phyloP scores from a whole-genome alignment of 2,329 filamentous ascomycete genomes.

The Aspergillus terreus region DNA sequence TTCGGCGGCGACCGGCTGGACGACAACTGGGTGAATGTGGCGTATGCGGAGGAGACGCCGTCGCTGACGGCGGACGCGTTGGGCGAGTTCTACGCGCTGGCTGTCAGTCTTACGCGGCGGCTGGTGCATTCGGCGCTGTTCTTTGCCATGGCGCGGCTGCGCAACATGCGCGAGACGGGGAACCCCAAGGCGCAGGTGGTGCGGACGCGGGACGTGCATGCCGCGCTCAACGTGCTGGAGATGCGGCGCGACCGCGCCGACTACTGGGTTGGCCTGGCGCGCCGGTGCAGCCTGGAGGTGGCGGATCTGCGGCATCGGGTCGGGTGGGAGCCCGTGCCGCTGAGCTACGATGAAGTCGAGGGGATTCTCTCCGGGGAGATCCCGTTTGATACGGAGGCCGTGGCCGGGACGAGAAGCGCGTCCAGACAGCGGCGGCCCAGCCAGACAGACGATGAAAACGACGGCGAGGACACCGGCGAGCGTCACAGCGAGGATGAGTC shows the following conservation, averaged over 20 bases:
- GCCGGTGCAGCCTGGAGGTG: conserved; percentile 52
- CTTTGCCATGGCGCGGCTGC: conserved; percentile 65
- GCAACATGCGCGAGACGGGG: conserved; percentile 42
- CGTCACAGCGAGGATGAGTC: conserved; percentile 3
- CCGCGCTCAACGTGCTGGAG: conserved; percentile 53
- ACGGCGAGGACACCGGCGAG: conserved; percentile 12
- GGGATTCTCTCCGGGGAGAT: conserved; percentile 27
- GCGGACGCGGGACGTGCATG: conserved; percentile 48
- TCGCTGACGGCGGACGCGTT: conserved; percentile 71
- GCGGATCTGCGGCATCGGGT: conserved; percentile 35
- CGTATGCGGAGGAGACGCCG: conserved; percentile 54
- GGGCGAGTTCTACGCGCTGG: conserved; percentile 69
- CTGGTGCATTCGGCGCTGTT: conserved; percentile 67
- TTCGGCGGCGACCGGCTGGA: conserved; percentile 50
- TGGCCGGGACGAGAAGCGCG: conserved; percentile 7
- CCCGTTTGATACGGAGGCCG: conserved; percentile 7
- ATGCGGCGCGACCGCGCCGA: conserved; percentile 45
- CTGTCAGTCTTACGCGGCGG: conserved; percentile 64
- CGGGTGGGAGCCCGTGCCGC: conserved; percentile 21
- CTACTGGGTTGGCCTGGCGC: conserved; percentile 52
- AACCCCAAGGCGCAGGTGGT: conserved; percentile 33
- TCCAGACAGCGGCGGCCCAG: neutral
- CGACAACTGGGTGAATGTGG: conserved; percentile 64
- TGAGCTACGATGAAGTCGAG: conserved; percentile 44
- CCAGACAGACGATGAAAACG: neutral